phyloP scores from a whole-genome alignment of 768 basidiomycete genomes.

The Clavulina sp. region DNA sequence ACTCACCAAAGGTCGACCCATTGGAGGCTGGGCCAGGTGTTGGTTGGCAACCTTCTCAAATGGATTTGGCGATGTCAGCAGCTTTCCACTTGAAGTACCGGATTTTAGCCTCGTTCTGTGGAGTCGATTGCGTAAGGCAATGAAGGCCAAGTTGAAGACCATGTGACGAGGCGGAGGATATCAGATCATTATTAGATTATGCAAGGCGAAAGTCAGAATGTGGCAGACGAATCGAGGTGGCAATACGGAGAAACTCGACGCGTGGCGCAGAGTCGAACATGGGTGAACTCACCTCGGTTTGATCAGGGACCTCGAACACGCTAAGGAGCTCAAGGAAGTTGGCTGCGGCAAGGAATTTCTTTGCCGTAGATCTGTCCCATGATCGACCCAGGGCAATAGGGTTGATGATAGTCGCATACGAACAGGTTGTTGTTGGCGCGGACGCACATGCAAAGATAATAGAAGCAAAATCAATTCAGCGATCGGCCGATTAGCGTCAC shows the following conservation, averaged over 20 bases:
- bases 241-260: slow-evolving; percentile 6
- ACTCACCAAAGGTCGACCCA: background rate
- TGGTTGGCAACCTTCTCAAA: slow-evolving; percentile 83
- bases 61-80: slow-evolving; percentile 81
- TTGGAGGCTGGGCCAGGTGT: slow-evolving; percentile 50
- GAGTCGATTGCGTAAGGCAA: too few relatives aligned
- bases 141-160: too few relatives aligned
- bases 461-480: too few relatives aligned
- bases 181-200: too few relatives aligned
- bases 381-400: background rate
- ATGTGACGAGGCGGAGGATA: too few relatives aligned
- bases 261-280: background rate
- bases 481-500: too few relatives aligned
- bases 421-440: background rate
- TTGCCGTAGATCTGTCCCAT: slow-evolving; percentile 56
- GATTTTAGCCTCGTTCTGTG: slow-evolving; percentile 69
- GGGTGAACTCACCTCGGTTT: slow-evolving; percentile 32
- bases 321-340: slow-evolving; percentile 85
- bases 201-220: too few relatives aligned
- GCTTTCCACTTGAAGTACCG: slow-evolving; percentile 97
- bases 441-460: too few relatives aligned
- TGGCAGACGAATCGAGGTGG: too few relatives aligned
- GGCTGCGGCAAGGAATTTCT: slow-evolving; percentile 86
- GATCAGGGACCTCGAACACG: slow-evolving; percentile 44
- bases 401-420: background rate